Percentiles rank a stretch among this genome's conserved stretches.
Evolutionary conservation across 129 eudicot genomes (phyloP).

Genomic region (Pseudognaphalium luteoalbum): DNA sequence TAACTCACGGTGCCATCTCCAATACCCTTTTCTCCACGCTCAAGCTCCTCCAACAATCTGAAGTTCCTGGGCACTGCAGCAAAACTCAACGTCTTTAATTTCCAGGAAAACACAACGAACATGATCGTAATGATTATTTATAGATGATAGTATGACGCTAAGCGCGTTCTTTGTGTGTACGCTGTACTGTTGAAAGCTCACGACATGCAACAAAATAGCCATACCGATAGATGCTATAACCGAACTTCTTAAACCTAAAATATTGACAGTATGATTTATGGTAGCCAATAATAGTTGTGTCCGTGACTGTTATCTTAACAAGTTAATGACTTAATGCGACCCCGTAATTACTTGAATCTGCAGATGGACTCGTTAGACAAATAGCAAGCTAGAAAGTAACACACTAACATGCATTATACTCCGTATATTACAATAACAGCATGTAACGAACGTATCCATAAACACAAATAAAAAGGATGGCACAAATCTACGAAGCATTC

Average conservation of each 20-base stretch:
- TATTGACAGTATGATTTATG: background rate
- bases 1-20: constrained; percentile 95
- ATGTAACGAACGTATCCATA: background rate
- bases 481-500: background rate
- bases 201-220: background rate
- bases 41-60: constrained; percentile 89
- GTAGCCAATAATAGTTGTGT: background rate
- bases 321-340: background rate
- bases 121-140: background rate
- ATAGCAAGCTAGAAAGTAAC: background rate
- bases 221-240: background rate
- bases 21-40: constrained; percentile 91
- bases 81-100: background rate
- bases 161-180: background rate
- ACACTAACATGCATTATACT: background rate
- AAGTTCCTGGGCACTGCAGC: constrained; percentile 82
- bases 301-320: background rate
- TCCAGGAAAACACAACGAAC: background rate
- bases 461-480: background rate
- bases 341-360: background rate
- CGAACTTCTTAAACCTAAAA: background rate
- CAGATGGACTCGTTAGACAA: background rate
- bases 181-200: no score
- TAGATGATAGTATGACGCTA: background rate
- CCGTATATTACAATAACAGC: background rate